Evolutionary conservation across 495 filamentous ascomycete genomes (phyloP).

Genomic region (Aspergillus egyptiacus): DNA sequence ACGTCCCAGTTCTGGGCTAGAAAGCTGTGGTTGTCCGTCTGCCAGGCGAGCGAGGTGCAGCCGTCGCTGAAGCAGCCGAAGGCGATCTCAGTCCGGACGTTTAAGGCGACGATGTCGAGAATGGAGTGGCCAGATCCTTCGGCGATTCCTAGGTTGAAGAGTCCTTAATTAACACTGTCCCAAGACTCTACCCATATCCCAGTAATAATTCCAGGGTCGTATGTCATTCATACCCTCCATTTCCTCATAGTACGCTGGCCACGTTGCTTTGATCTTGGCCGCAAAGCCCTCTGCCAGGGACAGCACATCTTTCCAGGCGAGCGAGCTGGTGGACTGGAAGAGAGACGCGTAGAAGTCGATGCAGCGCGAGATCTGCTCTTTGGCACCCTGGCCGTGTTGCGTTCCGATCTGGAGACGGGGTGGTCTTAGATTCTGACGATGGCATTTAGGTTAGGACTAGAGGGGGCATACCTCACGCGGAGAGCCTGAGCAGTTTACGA

Average conservation of each 20-base stretch:
- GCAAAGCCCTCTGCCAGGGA: not conserved
- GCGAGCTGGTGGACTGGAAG: not conserved
- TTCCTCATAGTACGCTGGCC: not conserved
- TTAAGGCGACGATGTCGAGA: conserved; percentile 6
- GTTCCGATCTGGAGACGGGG: not conserved
- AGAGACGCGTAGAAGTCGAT: not conserved
- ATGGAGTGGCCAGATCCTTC: not conserved
- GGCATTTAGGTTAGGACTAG: not conserved
- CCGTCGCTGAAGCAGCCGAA: conserved; percentile 6
- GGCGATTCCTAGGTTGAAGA: not conserved
- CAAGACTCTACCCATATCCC: too few relatives aligned
- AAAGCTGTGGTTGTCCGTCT: not conserved
- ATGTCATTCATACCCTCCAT: not conserved
- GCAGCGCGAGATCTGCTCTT: not conserved
- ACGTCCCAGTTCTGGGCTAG: conserved; percentile 10
- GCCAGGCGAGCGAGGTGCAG: conserved; percentile 1
- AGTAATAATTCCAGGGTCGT: too few relatives aligned
- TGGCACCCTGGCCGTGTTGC: not conserved
- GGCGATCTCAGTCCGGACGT: conserved; percentile 9
- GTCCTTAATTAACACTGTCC: too few relatives aligned
- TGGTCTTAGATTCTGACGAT: too few relatives aligned
- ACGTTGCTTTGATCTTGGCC: not conserved
- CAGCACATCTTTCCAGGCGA: not conserved
- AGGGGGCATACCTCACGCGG: not conserved
- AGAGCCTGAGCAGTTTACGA: not conserved